Base-by-base conservation (phyloP, 169 alveolate species). In the Babesia caballi region DNA sequence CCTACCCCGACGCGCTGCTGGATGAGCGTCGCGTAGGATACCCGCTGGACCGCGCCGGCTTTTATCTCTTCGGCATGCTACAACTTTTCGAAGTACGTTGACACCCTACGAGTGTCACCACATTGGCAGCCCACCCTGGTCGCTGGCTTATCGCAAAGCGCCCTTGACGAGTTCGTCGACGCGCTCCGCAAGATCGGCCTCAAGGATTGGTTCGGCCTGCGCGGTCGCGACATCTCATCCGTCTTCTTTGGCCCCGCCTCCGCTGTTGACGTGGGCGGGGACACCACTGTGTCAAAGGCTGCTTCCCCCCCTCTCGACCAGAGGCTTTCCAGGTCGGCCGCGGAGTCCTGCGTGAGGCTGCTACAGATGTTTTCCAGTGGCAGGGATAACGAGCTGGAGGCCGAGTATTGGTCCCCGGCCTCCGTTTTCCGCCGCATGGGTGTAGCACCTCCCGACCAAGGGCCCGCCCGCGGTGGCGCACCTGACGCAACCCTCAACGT, bases 11-110 rank as follows among this genome's bases (percentile, higher is more conserved):
- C 19, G 52, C 51, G n/a, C 61, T 78, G 25, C 30, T 40, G 2
- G 73, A 65, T 23, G 87, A 78, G 42, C 60, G 74, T 21, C 54
- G 73, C 11, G 38, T 67, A 50, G 87, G 87, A 25, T 78, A 57
- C 41, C 87, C 87, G 14, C 21, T 78, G 14, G 82, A 78, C 40
- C 41, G 61, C 4, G 66, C 87, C 3, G 46, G 51, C 17, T 41
- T n/a, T 0, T 78, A 78, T 41, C 47, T 78, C n/a, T 42, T 50
- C 23, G 25, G 59, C 21, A 25, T 78, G 38, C 52, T 78, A 23
- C 63, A 73, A 50, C 68, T 78, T 28, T 63, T 74, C 17, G 27
- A 58, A 36, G 83, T 71, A 15, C n/a, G 69, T 46, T 63, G 33
- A 0, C 60, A 1, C 49, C 4, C 21, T 27, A 0, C 9, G 30